A percentile compares a stretch with the other conserved stretches of the same genome.
Evolutionary conservation across 2,329 filamentous ascomycete species (phyloP).

Genomic region (Sporothrix luriei): DNA sequence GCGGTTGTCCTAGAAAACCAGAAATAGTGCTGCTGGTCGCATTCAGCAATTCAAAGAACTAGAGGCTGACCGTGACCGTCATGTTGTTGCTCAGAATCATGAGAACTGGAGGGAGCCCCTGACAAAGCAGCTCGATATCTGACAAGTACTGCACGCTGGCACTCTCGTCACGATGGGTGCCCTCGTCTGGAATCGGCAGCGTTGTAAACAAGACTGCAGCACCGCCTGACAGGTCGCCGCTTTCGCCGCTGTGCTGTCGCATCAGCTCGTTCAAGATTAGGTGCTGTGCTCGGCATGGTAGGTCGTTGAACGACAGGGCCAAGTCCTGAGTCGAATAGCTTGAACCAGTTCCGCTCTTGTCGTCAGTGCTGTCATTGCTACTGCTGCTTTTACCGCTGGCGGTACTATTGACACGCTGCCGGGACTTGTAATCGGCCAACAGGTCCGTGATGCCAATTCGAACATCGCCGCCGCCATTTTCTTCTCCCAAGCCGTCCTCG

Average conservation of each 20-base stretch:
- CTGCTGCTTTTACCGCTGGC: background rate
- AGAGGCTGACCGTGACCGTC: constrained; percentile 80
- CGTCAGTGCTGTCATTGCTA: background rate
- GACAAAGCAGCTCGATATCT: constrained; percentile 76
- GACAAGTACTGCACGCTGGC: constrained; percentile 74
- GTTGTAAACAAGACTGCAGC: constrained; percentile 81
- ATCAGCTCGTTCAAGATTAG: constrained; percentile 86
- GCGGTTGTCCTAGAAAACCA: background rate
- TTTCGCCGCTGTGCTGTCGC: constrained; percentile 65
- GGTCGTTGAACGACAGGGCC: constrained; percentile 80
- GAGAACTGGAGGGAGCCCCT: constrained; percentile 72
- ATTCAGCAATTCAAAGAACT: constrained; percentile 17
- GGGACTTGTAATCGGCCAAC: constrained; percentile 46
- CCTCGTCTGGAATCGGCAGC: constrained; percentile 76
- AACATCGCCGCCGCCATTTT: constrained; percentile 40
- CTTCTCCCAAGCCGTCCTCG: background rate
- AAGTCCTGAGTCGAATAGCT: constrained; percentile 43
- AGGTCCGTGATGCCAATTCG: constrained; percentile 51
- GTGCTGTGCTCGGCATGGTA: constrained; percentile 82
- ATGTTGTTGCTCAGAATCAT: constrained; percentile 86
- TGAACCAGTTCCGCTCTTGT: constrained; percentile 28
- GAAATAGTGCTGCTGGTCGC: background rate
- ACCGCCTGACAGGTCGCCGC: background rate
- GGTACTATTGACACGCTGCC: background rate
- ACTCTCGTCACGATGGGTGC: constrained; percentile 69